phyloP scores from a whole-genome alignment of 441 rosid species.

The Adansonia gregorii region DNA sequence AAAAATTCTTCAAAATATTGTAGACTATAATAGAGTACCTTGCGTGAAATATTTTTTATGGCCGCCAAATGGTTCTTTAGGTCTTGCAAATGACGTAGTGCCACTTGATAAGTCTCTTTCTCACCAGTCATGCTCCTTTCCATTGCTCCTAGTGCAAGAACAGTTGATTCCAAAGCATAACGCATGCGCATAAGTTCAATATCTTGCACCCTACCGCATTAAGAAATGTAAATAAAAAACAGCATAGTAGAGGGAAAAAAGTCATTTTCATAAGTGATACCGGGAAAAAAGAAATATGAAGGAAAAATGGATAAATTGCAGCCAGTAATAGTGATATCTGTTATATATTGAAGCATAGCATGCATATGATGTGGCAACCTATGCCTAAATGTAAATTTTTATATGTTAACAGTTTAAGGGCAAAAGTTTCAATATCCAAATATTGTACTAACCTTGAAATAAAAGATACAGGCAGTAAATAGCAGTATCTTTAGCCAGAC shows the following conservation, averaged over 20 bases:
- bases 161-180: constrained; percentile 86
- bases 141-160: constrained; percentile 78
- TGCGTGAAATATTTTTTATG: constrained; percentile 78
- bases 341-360: background rate
- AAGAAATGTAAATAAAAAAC: constrained; percentile 15
- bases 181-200: constrained; percentile 98
- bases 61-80: constrained; percentile 79
- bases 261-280: constrained; percentile 6
- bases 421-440: background rate
- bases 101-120: constrained; percentile 53
- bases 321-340: background rate
- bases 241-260: constrained; percentile 3
- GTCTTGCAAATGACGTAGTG: constrained; percentile 76
- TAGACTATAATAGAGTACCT: constrained; percentile 47
- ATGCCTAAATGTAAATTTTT: background rate
- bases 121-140: constrained; percentile 57
- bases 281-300: background rate
- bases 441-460: background rate
- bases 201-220: constrained; percentile 78
- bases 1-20: constrained; percentile 19
- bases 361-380: background rate
- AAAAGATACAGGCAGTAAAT: background rate
- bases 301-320: background rate
- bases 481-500: constrained; percentile 3
- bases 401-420: background rate